Base-by-base conservation (phyloP, 345 rosid genomes). In the Sisymbrium irio region DNA sequence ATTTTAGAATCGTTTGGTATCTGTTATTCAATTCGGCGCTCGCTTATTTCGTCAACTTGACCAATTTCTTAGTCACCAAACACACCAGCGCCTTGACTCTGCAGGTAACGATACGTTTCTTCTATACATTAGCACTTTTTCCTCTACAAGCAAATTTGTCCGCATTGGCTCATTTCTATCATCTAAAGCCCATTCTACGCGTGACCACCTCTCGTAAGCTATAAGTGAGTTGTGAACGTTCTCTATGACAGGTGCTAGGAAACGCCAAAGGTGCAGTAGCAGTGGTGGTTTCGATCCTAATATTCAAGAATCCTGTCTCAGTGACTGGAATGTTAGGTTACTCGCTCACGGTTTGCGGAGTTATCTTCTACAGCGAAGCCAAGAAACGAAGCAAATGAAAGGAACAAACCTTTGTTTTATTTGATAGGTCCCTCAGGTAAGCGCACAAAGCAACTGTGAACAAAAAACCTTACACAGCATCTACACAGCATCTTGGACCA, bases 251-350 rank as follows among this genome's bases (percentile, higher is more conserved):
- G 89, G 92, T 85, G 56, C 70, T 85, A 33, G 89, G 92, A 28
- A 87, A 85, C 78, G 89, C 92, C 22, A 85, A 84, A 82, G 85
- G 88, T 0, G 88, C 85, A 2, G 88, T 87, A 15, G 88, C 87
- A 4, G 89, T 84, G 72, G 85, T 83, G 65, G 77, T 87, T 18
- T 85, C 89, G 2, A 84, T 85, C 50, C 73, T 85, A 28, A 78
- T 85, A 57, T 87, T 87, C 74, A 75, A 47, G 77, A 87, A 85
- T 53, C 89, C 89, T 12, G 83, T 85, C 30, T 84, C 89, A 1
- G 78, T 80, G 4, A 64, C 82, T 28, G 89, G 89, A 46, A 84
- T 85, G 92, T 40, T 84, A 45, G 89, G 92, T 20, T 84, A 87
- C 74, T 58, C 82, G 1, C 79, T 87, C 40, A 85, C 92, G 0